These are phyloP conservation scores for Podosphaera fusca DNA, from an alignment of 2,329 filamentous ascomycete species.

Conservation along the genomic window DNA sequence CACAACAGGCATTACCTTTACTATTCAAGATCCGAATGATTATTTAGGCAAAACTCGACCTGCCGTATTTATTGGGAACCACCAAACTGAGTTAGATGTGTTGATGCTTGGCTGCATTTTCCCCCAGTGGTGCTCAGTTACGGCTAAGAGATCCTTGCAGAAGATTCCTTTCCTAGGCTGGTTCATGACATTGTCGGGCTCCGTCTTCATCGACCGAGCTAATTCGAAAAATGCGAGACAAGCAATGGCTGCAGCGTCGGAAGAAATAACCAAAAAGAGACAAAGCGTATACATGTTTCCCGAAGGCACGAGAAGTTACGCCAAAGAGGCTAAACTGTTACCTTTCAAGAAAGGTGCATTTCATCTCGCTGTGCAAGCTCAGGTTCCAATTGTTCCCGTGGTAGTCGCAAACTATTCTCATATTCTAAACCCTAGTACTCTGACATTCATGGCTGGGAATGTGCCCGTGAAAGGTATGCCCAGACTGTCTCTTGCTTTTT, in stretches of 20 bases:
- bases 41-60: slow-evolving; percentile 37
- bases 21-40: slow-evolving; percentile 42
- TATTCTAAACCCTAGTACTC: slow-evolving; percentile 38
- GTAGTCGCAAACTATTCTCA: slow-evolving; percentile 62
- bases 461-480: slow-evolving; percentile 51
- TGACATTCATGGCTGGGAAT: slow-evolving; percentile 41
- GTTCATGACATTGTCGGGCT: slow-evolving; percentile 77
- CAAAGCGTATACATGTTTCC: slow-evolving; percentile 75
- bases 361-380: slow-evolving; percentile 81
- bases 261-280: slow-evolving; percentile 47
- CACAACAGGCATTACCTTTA: slow-evolving; percentile 57
- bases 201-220: slow-evolving; percentile 84
- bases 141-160: slow-evolving; percentile 69
- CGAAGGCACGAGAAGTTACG: slow-evolving; percentile 83
- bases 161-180: slow-evolving; percentile 69
- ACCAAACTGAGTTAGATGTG: slow-evolving; percentile 90
- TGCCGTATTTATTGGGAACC: slow-evolving; percentile 80
- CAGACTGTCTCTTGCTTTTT: slow-evolving; percentile 8
- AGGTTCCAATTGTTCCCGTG: slow-evolving; percentile 76
- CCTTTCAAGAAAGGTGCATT: slow-evolving; percentile 99
- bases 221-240: slow-evolving; percentile 63
- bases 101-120: slow-evolving; percentile 77
- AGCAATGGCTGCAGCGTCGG: slow-evolving; percentile 64
- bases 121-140: slow-evolving; percentile 77
- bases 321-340: slow-evolving; percentile 54